These are phyloP conservation scores for Pontederia paniculata DNA, from an alignment of 176 grass and related monocot species.

Conservation along the genomic window DNA sequence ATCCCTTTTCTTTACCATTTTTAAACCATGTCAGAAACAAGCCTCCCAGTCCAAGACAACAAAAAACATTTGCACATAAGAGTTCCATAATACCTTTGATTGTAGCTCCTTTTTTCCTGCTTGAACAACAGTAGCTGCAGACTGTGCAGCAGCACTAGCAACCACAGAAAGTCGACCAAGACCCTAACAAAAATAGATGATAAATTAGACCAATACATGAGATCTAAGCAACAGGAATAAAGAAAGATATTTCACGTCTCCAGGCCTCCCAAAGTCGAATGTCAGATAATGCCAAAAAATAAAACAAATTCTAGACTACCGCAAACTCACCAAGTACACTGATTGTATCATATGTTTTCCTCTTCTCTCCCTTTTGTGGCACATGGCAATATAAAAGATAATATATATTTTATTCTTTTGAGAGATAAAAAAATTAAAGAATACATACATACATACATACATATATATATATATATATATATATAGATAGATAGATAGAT, in stretches of 20 bases:
- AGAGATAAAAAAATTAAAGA: no score
- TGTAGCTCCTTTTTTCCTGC: slow-evolving; percentile 77
- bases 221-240: not conserved
- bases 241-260: not conserved
- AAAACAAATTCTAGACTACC: no score
- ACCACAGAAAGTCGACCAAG: slow-evolving; percentile 81
- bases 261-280: no score
- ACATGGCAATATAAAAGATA: no score
- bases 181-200: slow-evolving; percentile 34
- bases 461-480: no score
- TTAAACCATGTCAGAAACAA: not conserved
- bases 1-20: not conserved
- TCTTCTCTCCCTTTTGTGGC: no score
- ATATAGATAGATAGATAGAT: no score
- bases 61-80: not conserved
- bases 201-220: slow-evolving; percentile 9
- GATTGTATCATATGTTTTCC: no score
- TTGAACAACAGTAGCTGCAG: slow-evolving; percentile 82
- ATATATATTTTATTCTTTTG: no score
- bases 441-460: no score
- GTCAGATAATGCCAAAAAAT: no score
- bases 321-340: no score
- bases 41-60: not conserved
- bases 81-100: slow-evolving; percentile 54
- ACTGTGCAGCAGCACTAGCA: slow-evolving; percentile 88